Conservation (phyloP, 2,329 filamentous ascomycete genomes). For the Hypocreales sp. region DNA sequence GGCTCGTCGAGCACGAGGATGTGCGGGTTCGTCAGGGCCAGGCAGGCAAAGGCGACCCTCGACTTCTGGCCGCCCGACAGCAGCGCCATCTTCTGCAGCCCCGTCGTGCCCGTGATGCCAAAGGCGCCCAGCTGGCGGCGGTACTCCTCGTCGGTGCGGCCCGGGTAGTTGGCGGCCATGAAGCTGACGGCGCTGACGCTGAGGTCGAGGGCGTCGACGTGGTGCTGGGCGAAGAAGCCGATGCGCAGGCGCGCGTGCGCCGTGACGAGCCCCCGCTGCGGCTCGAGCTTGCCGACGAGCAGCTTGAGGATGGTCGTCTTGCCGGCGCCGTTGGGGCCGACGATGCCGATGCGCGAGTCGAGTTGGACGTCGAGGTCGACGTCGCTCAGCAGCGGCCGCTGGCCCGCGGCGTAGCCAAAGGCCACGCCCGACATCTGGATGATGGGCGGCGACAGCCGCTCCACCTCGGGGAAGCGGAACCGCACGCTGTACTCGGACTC, state of each 20-base stretch:
- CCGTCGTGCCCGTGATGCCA: conserved; percentile 84
- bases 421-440: conserved; percentile 90
- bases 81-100: conserved; percentile 87
- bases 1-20: conserved; percentile 97
- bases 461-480: conserved; percentile 94
- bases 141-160: conserved; percentile 91
- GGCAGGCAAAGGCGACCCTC: conserved; percentile 92
- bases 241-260: conserved; percentile 78
- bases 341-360: conserved; percentile 94
- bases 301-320: conserved; percentile 98
- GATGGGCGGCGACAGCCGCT: conserved; percentile 93
- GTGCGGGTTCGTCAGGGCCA: conserved; percentile 86
- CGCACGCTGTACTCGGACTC: conserved; percentile 92
- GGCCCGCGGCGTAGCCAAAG: conserved; percentile 76
- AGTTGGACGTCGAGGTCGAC: conserved; percentile 95
- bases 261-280: conserved; percentile 69
- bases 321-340: conserved; percentile 97
- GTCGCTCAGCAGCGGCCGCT: conserved; percentile 62
- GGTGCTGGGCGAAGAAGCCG: conserved; percentile 96
- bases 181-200: conserved; percentile 82
- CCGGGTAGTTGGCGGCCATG: conserved; percentile 86
- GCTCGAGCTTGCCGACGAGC: conserved; percentile 72
- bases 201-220: conserved; percentile 90
- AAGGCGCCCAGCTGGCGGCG: conserved; percentile 85
- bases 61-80: conserved; percentile 97